Evolutionary conservation across 2,329 filamentous ascomycete species (phyloP).

Genomic region (Zymoseptoria ardabiliae): DNA sequence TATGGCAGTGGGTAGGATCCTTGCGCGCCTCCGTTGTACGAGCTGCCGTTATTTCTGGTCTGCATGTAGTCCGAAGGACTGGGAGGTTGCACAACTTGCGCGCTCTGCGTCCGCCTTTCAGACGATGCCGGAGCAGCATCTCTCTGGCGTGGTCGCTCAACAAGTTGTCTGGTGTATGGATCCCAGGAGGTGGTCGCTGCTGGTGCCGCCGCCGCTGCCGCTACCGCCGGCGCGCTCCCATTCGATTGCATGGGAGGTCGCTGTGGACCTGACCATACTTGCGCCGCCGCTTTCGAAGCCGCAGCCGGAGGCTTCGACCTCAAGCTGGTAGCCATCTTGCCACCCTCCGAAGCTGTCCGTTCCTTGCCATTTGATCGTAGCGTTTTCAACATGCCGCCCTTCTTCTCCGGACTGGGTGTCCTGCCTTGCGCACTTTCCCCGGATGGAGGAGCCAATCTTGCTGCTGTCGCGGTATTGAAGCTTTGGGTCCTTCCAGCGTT

Average conservation of each 20-base stretch:
- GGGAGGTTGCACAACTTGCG: slow-evolving; percentile 22
- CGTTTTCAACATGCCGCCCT: slow-evolving; percentile 45
- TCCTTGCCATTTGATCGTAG: slow-evolving; percentile 26
- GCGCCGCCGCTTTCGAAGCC: slow-evolving; percentile 55
- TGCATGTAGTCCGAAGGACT: slow-evolving; percentile 25
- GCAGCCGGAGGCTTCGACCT: slow-evolving; percentile 44
- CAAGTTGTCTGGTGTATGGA: slow-evolving; percentile 28
- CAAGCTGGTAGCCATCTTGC: slow-evolving; percentile 39
- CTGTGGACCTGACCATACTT: slow-evolving; percentile 47
- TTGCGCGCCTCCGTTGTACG: slow-evolving; percentile 11
- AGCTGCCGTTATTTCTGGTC: slow-evolving; percentile 13
- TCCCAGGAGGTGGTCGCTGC: slow-evolving; percentile 24
- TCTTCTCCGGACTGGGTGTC: slow-evolving; percentile 57
- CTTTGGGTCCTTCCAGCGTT: slow-evolving; percentile 22
- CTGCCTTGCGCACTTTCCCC: slow-evolving; percentile 36
- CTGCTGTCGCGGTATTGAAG: slow-evolving; percentile 8
- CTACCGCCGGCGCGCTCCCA: slow-evolving; percentile 1
- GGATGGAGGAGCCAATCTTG: slow-evolving; percentile 17
- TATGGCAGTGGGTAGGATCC: slow-evolving; percentile 23
- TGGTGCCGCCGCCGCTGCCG: slow-evolving; percentile 2
- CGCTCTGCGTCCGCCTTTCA: slow-evolving; percentile 19
- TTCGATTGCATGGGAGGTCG: slow-evolving; percentile 12
- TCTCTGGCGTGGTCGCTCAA: slow-evolving; percentile 16
- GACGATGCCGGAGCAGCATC: slow-evolving; percentile 2
- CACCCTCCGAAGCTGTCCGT: slow-evolving; percentile 31